Conservation (phyloP, 345 rosid species). For the Excoecaria agallocha region DNA sequence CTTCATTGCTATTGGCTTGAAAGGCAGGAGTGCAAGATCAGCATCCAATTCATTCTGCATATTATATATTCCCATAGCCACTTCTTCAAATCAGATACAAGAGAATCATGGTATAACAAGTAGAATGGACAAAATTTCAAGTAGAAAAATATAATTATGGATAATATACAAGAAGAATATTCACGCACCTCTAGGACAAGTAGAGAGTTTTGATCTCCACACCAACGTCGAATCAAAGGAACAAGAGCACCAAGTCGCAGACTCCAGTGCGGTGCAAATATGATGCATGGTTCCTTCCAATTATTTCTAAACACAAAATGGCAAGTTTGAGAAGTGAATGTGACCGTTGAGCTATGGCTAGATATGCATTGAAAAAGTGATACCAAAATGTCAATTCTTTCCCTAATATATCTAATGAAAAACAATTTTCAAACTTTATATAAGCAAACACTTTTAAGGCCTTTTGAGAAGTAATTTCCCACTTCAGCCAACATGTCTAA, state of each 20-base stretch:
- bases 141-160: background rate
- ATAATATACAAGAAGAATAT: too few species aligned
- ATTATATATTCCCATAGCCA: conserved; percentile 17
- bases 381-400: background rate
- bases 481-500: background rate
- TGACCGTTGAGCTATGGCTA: background rate
- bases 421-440: background rate
- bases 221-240: conserved; percentile 76
- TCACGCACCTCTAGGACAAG: conserved; percentile 72
- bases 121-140: background rate
- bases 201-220: conserved; percentile 58
- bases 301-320: conserved; percentile 41
- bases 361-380: background rate
- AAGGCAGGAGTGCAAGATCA: conserved; percentile 68
- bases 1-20: conserved; percentile 66
- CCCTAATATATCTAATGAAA: background rate
- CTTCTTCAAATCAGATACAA: conserved; percentile 11
- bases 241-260: conserved; percentile 78
- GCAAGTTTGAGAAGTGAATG: conserved; percentile 18
- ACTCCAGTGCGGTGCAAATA: conserved; percentile 77
- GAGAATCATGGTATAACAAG: background rate
- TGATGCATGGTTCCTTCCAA: conserved; percentile 86
- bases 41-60: conserved; percentile 61
- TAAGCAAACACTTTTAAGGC: background rate
- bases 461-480: background rate